Percentiles rank a stretch among this genome's conserved stretches.
Conservation (phyloP, 495 filamentous ascomycete genomes). For the Collariella sp. region DNA sequence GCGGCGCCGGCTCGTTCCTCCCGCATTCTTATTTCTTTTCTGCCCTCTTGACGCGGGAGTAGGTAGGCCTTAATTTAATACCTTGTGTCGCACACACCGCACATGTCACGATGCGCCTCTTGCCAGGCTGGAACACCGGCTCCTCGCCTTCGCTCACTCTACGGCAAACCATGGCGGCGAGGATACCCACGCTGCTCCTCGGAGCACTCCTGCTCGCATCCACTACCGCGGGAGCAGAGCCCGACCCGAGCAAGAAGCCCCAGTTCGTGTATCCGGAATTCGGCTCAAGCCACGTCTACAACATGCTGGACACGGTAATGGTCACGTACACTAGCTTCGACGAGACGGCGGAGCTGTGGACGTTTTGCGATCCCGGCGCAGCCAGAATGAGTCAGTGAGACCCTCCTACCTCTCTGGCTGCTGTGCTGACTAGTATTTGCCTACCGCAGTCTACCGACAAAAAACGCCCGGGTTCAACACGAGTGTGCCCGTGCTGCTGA, state of each 20-base stretch:
- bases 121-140: too few species aligned
- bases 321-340: constrained; percentile 1
- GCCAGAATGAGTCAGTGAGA: neutral
- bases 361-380: constrained; percentile 2
- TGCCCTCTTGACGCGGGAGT: too few species aligned
- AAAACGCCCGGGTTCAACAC: neutral
- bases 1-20: too few species aligned
- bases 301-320: constrained; percentile 8
- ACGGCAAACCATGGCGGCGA: neutral
- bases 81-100: too few species aligned
- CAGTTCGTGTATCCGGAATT: neutral
- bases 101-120: too few species aligned
- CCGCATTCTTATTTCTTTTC: too few species aligned
- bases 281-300: neutral
- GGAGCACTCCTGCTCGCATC: neutral
- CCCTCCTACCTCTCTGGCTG: neutral
- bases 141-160: neutral
- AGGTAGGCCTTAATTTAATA: too few species aligned
- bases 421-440: neutral
- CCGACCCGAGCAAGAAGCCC: neutral
- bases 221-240: neutral
- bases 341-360: neutral
- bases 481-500: neutral
- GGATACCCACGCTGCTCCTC: neutral
- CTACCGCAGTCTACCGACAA: neutral